Base-by-base conservation (phyloP, 768 basidiomycete genomes). In the Cystobasidium tubakii region DNA sequence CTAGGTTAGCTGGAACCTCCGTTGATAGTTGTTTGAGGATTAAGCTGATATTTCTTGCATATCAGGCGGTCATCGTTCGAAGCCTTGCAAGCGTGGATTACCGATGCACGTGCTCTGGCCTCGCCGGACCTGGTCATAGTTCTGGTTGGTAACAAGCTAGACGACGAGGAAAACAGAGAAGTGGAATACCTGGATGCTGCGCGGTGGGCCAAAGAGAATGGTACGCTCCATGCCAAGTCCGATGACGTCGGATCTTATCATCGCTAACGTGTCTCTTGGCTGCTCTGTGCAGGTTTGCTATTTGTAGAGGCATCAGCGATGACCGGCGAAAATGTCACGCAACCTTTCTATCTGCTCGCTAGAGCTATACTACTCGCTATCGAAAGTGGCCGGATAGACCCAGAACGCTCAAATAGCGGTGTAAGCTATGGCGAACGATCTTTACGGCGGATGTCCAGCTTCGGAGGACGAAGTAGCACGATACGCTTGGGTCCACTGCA, bases 391-490 rank as follows among this genome's bases (percentile, higher is more conserved):
- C 64, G 65, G 13, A 60, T 79, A 60, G 77, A 69, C 84, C 95
- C 95, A 50, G 94, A 97, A 82, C 90, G 90, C 79, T 87, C 91
- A 19, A 95, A 92, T 0, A 93, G 91, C 75, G 96, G 96, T 25
- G 92, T 99, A 55, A 92, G 90, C 79, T 99, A 96, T 79, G 96
- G 96, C 10, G 96, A 97, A 81, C 86, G 96, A 74, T 90, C 92
- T 27, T 84, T 98, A 36, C 86, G 92, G 72, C 85, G 95, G 78
- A 91, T 97, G 69, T 71, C 69, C 1, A 71, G 69, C 54, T 71
- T 71, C 29, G 69, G 69, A 29, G 66, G 19, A 50, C 33, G 69
- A 19, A 71, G 55, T 27, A 71, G 69, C 54, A 57, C 69, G 6
- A 57, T 71, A 9, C 50, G 69, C 3, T 23, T 71, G 12, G 55